Percentiles rank a stretch among this genome's conserved stretches.
phyloP scores from a whole-genome alignment of 805 yeast species.

The Yamadazyma nakazawae region DNA sequence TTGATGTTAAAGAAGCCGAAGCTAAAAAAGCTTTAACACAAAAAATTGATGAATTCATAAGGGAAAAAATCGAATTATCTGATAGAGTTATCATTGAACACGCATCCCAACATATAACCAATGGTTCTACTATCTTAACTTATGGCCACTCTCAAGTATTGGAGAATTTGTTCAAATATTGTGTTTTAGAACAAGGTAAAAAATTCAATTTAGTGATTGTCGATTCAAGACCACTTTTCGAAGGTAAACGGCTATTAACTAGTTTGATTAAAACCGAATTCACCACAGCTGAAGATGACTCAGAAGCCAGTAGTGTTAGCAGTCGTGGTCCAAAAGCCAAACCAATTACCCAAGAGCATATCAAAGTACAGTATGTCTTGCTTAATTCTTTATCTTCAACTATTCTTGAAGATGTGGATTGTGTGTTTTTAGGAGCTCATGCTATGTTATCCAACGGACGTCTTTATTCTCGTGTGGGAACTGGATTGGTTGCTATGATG shows the following conservation, averaged over 20 bases:
- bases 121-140: constrained; percentile 78
- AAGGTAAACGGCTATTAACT: constrained; percentile 77
- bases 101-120: constrained; percentile 72
- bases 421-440: constrained; percentile 93
- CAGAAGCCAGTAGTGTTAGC: constrained; percentile 17
- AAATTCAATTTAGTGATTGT: constrained; percentile 78
- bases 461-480: constrained; percentile 89
- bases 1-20: constrained; percentile 61
- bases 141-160: constrained; percentile 88
- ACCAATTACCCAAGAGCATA: constrained; percentile 46
- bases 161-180: constrained; percentile 65
- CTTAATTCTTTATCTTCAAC: constrained; percentile 73
- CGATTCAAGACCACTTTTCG: constrained; percentile 92
- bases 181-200: constrained; percentile 57
- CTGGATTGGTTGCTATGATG: constrained; percentile 90
- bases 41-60: constrained; percentile 74
- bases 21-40: constrained; percentile 66
- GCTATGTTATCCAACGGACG: constrained; percentile 95
- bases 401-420: constrained; percentile 80
- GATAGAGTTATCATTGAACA: constrained; percentile 77
- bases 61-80: constrained; percentile 80
- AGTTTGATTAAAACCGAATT: constrained; percentile 46
- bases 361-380: constrained; percentile 74
- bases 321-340: constrained; percentile 14
- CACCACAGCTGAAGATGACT: constrained; percentile 15